Conservation (phyloP, 306 rosid genomes). For the Cicer yamashitae region DNA sequence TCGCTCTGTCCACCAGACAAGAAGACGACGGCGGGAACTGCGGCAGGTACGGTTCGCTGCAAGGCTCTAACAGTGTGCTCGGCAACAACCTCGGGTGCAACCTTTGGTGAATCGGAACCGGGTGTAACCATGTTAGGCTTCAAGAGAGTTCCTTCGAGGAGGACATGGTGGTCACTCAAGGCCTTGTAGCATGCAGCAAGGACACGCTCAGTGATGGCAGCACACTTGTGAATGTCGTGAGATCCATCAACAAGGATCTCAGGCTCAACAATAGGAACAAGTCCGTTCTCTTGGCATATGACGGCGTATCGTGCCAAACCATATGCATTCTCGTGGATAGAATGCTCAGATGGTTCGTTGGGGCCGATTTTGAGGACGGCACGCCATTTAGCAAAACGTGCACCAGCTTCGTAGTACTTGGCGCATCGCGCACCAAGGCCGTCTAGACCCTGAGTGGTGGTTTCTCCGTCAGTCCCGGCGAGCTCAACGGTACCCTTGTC, state of each 20-base stretch:
- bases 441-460: slow-evolving; percentile 58
- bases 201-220: slow-evolving; percentile 42
- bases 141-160: slow-evolving; percentile 54
- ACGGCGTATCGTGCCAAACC: slow-evolving; percentile 53
- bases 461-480: slow-evolving; percentile 50
- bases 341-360: slow-evolving; percentile 49
- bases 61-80: slow-evolving; percentile 54
- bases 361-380: slow-evolving; percentile 51
- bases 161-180: slow-evolving; percentile 52
- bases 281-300: slow-evolving; percentile 56
- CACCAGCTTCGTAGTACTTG: slow-evolving; percentile 53
- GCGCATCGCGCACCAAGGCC: slow-evolving; percentile 48
- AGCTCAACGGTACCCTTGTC: slow-evolving; percentile 55
- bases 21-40: slow-evolving; percentile 55
- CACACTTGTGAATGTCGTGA: slow-evolving; percentile 53
- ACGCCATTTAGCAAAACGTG: slow-evolving; percentile 56
- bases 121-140: slow-evolving; percentile 60
- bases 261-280: slow-evolving; percentile 56
- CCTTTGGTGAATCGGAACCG: slow-evolving; percentile 49
- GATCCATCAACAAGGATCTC: slow-evolving; percentile 59
- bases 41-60: slow-evolving; percentile 50
- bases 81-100: slow-evolving; percentile 47
- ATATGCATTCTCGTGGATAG: slow-evolving; percentile 50
- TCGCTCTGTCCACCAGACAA: slow-evolving; percentile 57
- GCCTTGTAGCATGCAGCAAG: slow-evolving; percentile 56